phyloP scores from a whole-genome alignment of 2,329 filamentous ascomycete genomes.

The Dothideomycetes sp. region DNA sequence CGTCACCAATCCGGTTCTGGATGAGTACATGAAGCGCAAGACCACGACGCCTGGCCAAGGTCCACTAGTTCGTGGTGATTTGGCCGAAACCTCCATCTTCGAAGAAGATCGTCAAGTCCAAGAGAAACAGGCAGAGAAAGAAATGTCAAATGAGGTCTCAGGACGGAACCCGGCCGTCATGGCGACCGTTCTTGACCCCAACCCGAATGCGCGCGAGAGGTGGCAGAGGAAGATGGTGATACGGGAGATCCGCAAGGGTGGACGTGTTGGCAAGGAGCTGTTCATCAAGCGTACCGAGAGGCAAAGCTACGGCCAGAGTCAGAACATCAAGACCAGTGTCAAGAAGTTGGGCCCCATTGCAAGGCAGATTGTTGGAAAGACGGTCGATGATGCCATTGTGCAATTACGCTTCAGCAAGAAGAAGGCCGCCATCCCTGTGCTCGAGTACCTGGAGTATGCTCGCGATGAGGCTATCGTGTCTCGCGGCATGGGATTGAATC shows the following conservation, averaged over 20 bases:
- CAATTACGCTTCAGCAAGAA: slow-evolving; percentile 97
- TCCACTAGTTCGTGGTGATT: slow-evolving; percentile 30
- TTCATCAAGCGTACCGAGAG: slow-evolving; percentile 59
- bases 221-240: slow-evolving; percentile 83
- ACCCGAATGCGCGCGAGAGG: slow-evolving; percentile 58
- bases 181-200: slow-evolving; percentile 61
- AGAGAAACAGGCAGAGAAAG: slow-evolving; percentile 18
- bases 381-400: slow-evolving; percentile 82
- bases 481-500: slow-evolving; percentile 71
- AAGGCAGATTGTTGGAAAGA: slow-evolving; percentile 84
- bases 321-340: slow-evolving; percentile 69
- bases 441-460: slow-evolving; percentile 70
- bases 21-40: slow-evolving; percentile 43
- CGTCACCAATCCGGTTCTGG: slow-evolving; percentile 49
- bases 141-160: slow-evolving; percentile 17
- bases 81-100: slow-evolving; percentile 45
- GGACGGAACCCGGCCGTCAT: slow-evolving; percentile 44
- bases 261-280: slow-evolving; percentile 57
- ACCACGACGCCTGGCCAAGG: slow-evolving; percentile 13
- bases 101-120: slow-evolving; percentile 30
- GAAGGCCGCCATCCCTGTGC: slow-evolving; percentile 74
- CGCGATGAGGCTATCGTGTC: slow-evolving; percentile 70
- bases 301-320: slow-evolving; percentile 52
- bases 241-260: slow-evolving; percentile 59
- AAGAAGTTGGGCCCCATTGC: slow-evolving; percentile 88